phyloP scores from a whole-genome alignment of 1,284 basidiomycete genomes.

The Fistulinella cinereoalba region DNA sequence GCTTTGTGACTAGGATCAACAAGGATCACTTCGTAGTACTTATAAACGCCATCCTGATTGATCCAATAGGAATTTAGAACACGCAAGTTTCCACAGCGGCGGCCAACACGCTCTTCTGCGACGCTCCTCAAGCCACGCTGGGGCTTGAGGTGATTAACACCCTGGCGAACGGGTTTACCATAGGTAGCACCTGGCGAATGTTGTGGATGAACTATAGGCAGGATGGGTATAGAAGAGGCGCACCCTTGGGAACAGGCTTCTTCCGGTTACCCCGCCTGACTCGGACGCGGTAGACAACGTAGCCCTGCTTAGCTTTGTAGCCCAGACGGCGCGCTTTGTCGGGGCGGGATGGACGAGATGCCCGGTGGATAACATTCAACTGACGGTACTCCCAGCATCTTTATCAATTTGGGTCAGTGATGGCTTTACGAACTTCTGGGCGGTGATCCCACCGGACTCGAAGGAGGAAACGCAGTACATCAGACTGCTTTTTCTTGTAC shows the following conservation, averaged over 20 bases:
- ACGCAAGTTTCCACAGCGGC: slow-evolving; percentile 93
- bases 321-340: slow-evolving; percentile 99
- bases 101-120: slow-evolving; percentile 98
- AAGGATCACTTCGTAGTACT: slow-evolving; percentile 99
- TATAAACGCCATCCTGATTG: slow-evolving; percentile 99
- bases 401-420: slow-evolving; percentile 10
- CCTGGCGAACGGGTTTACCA: slow-evolving; percentile 99
- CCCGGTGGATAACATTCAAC: slow-evolving; percentile 97
- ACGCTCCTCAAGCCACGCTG: slow-evolving; percentile 91
- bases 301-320: slow-evolving; percentile 99
- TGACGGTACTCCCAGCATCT: slow-evolving; percentile 99
- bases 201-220: slow-evolving; percentile 5
- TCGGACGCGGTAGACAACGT: slow-evolving; percentile 96
- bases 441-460: slow-evolving; percentile 81
- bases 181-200: slow-evolving; percentile 78
- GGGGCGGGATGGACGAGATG: slow-evolving; percentile 95
- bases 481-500: slow-evolving; percentile 94
- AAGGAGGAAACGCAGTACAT: slow-evolving; percentile 97
- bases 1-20: slow-evolving; percentile 94
- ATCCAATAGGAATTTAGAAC: slow-evolving; percentile 99
- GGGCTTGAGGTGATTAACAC: slow-evolving; percentile 99
- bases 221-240: slow-evolving; percentile 15
- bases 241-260: slow-evolving; percentile 97
- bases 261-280: slow-evolving; percentile 99
- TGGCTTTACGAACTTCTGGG: not conserved